phyloP scores from a whole-genome alignment of 2,329 filamentous ascomycete species.

The Talaromyces sp. region DNA sequence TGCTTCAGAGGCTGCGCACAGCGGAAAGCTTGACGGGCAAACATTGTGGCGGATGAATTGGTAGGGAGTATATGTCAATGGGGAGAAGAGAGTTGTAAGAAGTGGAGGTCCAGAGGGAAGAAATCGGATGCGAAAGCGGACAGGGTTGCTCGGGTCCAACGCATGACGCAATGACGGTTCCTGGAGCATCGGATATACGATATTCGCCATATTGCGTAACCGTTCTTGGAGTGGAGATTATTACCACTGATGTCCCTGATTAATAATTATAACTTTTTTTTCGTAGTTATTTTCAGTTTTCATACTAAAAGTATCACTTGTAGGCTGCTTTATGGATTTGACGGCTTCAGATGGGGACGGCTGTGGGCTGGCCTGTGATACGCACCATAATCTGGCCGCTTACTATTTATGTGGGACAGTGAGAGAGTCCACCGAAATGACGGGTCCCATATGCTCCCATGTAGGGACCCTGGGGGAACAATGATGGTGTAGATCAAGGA shows the following conservation, averaged over 20 bases:
- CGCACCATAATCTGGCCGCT: no score
- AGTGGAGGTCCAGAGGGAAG: constrained; percentile 14
- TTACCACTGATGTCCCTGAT: background rate
- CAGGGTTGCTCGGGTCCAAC: constrained; percentile 17
- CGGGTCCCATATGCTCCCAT: no score
- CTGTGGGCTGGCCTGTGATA: background rate
- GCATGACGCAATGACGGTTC: constrained; percentile 36
- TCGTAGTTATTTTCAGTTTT: no score
- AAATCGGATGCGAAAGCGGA: constrained; percentile 29
- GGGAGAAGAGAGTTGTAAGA: constrained; percentile 15
- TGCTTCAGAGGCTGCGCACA: constrained; percentile 66
- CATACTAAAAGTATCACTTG: no score
- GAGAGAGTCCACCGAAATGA: no score
- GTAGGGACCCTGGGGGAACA: no score
- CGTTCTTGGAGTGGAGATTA: background rate
- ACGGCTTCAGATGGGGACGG: background rate
- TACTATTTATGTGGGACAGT: no score
- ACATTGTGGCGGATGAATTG: constrained; percentile 57
- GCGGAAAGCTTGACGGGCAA: constrained; percentile 67
- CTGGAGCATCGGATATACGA: constrained; percentile 8
- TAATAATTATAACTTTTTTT: background rate
- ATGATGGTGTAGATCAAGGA: no score
- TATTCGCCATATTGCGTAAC: constrained; percentile 9
- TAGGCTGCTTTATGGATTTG: no score
- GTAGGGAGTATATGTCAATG: constrained; percentile 6